phyloP scores from a whole-genome alignment of 2,329 filamentous ascomycete species.

The Nothomitra cinnamomea region DNA sequence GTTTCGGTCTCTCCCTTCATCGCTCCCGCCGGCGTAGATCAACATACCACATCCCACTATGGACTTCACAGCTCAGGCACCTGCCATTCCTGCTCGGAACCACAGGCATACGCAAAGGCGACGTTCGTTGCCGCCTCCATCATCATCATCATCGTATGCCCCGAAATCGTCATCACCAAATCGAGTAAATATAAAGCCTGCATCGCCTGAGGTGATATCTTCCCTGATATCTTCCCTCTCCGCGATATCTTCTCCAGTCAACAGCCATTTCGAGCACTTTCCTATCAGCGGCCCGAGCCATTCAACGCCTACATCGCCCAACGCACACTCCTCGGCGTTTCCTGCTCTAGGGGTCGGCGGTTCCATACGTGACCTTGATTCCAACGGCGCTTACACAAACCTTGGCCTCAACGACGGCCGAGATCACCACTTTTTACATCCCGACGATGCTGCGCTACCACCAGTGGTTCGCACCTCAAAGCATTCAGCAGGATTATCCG shows the following conservation, averaged over 20 bases:
- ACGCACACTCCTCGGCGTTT: constrained; percentile 12
- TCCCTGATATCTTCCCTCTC: constrained; percentile 45
- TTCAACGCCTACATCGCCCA: constrained; percentile 20
- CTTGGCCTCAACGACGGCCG: constrained; percentile 58
- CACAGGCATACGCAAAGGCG: constrained; percentile 6
- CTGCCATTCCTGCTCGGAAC: neutral
- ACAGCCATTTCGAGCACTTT: constrained; percentile 49
- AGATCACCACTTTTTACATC: constrained; percentile 31
- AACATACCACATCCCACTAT: neutral
- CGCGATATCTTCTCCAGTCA: constrained; percentile 43
- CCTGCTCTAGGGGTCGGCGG: constrained; percentile 19
- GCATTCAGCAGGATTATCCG: constrained; percentile 45
- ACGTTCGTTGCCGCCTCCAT: constrained; percentile 9
- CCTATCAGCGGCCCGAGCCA: constrained; percentile 25
- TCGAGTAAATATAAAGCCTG: constrained; percentile 21
- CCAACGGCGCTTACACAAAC: constrained; percentile 12
- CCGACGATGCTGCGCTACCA: constrained; percentile 41
- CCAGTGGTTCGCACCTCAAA: constrained; percentile 71
- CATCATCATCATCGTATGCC: constrained; percentile 1
- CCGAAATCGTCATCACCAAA: constrained; percentile 14
- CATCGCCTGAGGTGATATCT: constrained; percentile 35
- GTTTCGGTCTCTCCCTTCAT: too few relatives aligned
- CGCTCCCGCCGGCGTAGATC: too few relatives aligned
- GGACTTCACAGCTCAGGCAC: neutral
- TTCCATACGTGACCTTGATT: constrained; percentile 23